Evolutionary conservation across 768 basidiomycete genomes (phyloP), one percentile per base, ranked within the genome.

Genomic region (Lentinula edodes): DNA sequence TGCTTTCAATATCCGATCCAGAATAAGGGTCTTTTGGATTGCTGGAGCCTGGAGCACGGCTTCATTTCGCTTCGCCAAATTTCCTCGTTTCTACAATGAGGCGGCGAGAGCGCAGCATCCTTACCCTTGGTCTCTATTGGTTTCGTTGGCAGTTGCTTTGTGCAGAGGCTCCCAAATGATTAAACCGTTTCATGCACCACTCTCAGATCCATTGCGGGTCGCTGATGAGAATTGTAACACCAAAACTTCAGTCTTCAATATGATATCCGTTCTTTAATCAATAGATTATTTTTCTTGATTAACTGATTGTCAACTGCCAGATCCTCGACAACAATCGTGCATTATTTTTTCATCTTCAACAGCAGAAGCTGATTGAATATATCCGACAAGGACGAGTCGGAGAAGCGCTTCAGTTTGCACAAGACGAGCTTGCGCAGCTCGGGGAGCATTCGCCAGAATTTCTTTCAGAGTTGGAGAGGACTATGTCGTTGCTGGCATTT

Each of bases 151-250:
- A 18, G n/a, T 46, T 23, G 9, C n/a, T 8, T 45, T 45, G 43
- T 10, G 9, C 46, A 48, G 20, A 48, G 46, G 18, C 46, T 23
- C 23, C 45, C 73, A 77, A 73, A 91, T 78, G 94, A 96, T 96
- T 95, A 89, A 78, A 93, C 68, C 69, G 73, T 84, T 89, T 90
- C 93, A 97, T 97, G 95, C 95, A 97, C 95, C 95, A 96, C 93
- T 88, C 95, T 85, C 81, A 97, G 87, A 78, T 87, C 81, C 76
- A 69, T 73, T 60, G 72, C 78, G 84, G 28, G 90, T 85, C 89
- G 81, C 77, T 94, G 94, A 91, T 88, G 95, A 95, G 73, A 86
- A 69, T 73, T 67, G 68, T 73, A 78, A 84, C 74, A 83, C 80
- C 80, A 86, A 88, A 89, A 88, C 89, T 92, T 91, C 90, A 91